Evolutionary conservation across 2,329 filamentous ascomycete genomes (phyloP).

Genomic region (Colletotrichum agaves): DNA sequence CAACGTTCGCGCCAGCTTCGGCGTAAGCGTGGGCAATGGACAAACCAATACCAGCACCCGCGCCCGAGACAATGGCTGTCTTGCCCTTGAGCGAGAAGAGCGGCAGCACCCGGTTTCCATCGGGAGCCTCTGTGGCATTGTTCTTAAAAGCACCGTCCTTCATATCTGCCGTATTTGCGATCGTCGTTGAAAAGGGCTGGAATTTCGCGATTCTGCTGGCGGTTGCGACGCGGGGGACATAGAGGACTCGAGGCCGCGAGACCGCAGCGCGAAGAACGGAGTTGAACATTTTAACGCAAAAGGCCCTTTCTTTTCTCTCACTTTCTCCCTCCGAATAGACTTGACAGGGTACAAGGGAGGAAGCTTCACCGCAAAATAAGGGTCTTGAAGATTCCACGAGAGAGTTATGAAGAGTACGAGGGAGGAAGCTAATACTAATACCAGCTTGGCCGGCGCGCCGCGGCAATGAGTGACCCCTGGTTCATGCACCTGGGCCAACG

Average conservation of each 20-base stretch:
- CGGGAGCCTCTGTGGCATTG: constrained; percentile 62
- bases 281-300: constrained; percentile 35
- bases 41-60: constrained; percentile 74
- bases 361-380: constrained; percentile 28
- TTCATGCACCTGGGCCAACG: constrained; percentile 23
- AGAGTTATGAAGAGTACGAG: constrained; percentile 13
- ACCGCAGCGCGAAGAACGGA: constrained; percentile 30
- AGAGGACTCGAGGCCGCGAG: constrained; percentile 26
- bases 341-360: constrained; percentile 33
- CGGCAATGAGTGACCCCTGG: constrained; percentile 31
- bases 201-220: constrained; percentile 20
- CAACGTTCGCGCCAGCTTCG: constrained; percentile 78
- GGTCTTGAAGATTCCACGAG: constrained; percentile 26
- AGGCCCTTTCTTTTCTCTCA: constrained; percentile 3
- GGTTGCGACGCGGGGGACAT: constrained; percentile 17
- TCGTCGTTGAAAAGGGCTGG: constrained; percentile 32
- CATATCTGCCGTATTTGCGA: constrained; percentile 51
- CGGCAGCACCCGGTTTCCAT: constrained; percentile 65
- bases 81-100: constrained; percentile 77
- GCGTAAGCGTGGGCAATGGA: constrained; percentile 72
- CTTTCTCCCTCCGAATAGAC: not conserved
- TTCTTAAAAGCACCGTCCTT: constrained; percentile 65
- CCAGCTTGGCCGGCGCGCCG: constrained; percentile 24
- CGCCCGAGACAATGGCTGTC: constrained; percentile 76
- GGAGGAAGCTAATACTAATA: constrained; percentile 32